These are phyloP conservation scores for Athelia sp. DNA, from an alignment of 1,284 basidiomycete genomes.

Conservation along the genomic window DNA sequence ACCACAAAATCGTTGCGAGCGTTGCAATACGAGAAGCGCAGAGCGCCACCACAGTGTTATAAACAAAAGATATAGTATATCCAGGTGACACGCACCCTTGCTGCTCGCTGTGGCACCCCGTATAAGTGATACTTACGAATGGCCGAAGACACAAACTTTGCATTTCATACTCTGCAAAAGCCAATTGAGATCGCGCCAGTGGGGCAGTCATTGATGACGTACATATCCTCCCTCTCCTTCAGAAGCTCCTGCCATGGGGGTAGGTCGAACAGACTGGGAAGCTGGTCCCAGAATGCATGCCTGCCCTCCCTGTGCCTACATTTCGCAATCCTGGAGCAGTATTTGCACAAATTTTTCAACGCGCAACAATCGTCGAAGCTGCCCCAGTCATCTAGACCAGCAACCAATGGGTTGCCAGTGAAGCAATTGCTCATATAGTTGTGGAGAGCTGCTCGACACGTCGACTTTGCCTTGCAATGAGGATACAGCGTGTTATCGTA, in stretches of 20 bases:
- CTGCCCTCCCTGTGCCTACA: conserved; percentile 11
- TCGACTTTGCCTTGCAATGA: background rate
- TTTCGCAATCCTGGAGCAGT: background rate
- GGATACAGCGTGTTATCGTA: background rate
- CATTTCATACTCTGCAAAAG: no score
- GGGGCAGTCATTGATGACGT: no score
- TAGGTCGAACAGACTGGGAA: conserved; percentile 28
- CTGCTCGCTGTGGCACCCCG: no score
- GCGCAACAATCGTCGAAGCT: background rate
- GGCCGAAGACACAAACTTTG: no score
- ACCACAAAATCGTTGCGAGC: no score
- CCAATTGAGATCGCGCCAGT: no score
- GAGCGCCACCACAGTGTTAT: no score
- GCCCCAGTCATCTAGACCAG: background rate
- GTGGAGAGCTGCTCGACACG: no score
- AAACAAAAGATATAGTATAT: no score
- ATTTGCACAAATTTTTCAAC: background rate
- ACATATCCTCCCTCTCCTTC: background rate
- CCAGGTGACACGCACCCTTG: no score
- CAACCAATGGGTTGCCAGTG: background rate
- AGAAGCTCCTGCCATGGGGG: conserved; percentile 9
- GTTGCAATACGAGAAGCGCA: no score
- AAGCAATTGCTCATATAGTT: background rate
- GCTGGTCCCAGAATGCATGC: conserved; percentile 25
- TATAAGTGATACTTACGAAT: no score